A percentile compares a stretch with the other conserved stretches of the same genome.
Evolutionary conservation across 1,284 basidiomycete species (phyloP).

Genomic region (Inonotus hispidus): DNA sequence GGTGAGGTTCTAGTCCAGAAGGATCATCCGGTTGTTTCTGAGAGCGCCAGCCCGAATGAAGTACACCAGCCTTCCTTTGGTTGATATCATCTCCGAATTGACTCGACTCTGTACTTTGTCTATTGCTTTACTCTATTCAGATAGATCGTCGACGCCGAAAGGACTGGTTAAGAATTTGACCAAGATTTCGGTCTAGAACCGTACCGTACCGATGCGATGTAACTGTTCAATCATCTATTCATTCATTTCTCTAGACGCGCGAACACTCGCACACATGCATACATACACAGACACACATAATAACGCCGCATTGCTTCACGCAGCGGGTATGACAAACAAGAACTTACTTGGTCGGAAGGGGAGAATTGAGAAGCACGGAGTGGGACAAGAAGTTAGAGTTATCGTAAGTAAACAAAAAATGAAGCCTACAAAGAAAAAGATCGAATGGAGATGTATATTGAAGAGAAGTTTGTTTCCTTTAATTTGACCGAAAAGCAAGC

Average conservation of each 20-base stretch:
- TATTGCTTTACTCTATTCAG: constrained; percentile 2
- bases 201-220: no score
- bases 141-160: constrained; percentile 80
- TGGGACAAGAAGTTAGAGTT: no score
- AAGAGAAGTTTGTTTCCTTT: background rate
- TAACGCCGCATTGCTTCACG: no score
- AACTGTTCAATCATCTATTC: constrained; percentile 14
- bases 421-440: no score
- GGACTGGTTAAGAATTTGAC: constrained; percentile 78
- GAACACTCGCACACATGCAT: background rate
- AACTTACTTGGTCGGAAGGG: no score
- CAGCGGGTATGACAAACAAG: background rate
- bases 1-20: constrained; percentile 82
- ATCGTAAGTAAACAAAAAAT: no score
- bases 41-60: constrained; percentile 87
- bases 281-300: no score
- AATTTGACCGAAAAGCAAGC: background rate
- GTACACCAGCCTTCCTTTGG: constrained; percentile 32
- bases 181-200: constrained; percentile 63
- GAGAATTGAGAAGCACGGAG: no score
- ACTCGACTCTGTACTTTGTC: background rate
- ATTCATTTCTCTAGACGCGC: background rate
- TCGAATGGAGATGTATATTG: background rate
- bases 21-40: constrained; percentile 62
- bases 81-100: background rate